Percentiles rank a stretch among this genome's conserved stretches.
These are phyloP conservation scores for Crithidia bombi DNA, from an alignment of 208 protist genomes.

Conservation along the genomic window DNA sequence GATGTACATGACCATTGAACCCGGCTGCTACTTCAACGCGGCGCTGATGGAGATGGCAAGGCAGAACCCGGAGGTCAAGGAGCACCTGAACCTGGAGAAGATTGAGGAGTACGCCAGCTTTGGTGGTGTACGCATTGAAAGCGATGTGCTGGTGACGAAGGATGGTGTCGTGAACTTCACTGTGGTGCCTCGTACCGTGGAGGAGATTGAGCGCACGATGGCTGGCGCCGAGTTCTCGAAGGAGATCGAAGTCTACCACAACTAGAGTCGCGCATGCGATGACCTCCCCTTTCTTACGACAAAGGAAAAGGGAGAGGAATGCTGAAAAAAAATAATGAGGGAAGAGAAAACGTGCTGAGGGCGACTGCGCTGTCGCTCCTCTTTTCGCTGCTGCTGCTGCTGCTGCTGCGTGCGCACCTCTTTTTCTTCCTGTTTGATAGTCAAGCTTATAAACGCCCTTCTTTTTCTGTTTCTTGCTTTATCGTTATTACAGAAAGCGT, in stretches of 20 bases:
- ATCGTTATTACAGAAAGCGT: background rate
- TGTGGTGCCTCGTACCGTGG: slow-evolving; percentile 80
- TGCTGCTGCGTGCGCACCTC: background rate
- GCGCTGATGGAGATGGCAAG: slow-evolving; percentile 85
- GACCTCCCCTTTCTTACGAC: no score
- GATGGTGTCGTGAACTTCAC: slow-evolving; percentile 88
- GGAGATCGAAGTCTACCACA: slow-evolving; percentile 72
- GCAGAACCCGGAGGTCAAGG: slow-evolving; percentile 56
- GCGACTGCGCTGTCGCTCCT: background rate
- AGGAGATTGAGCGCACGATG: slow-evolving; percentile 90
- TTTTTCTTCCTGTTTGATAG: no score
- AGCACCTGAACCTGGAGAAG: slow-evolving; percentile 89
- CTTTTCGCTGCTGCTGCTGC: background rate
- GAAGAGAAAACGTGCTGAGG: no score
- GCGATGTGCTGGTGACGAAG: slow-evolving; percentile 96
- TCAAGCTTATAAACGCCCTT: background rate
- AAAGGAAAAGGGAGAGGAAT: no score
- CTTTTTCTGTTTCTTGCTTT: background rate
- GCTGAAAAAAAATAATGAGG: no score
- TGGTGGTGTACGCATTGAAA: slow-evolving; percentile 98
- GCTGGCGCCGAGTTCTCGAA: slow-evolving; percentile 67
- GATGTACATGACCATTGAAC: slow-evolving; percentile 97
- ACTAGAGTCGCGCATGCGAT: slow-evolving; percentile 6
- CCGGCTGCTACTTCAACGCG: slow-evolving; percentile 93
- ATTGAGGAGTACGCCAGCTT: slow-evolving; percentile 86